Conservation (phyloP, 192 early-diverging fungal genomes). For the Anaeromyces robustus region DNA sequence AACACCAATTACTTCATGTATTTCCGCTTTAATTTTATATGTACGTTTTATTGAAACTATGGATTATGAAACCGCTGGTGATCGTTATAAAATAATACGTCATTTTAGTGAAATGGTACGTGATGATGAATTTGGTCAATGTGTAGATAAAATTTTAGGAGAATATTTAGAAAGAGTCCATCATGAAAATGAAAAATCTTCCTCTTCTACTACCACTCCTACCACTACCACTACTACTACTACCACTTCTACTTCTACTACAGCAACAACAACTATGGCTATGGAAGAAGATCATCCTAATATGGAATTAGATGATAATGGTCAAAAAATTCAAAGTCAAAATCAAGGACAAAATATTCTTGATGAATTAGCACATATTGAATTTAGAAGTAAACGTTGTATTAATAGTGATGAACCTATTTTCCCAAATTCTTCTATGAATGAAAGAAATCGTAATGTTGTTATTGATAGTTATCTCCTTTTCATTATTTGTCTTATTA, state of each 20-base stretch:
- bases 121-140: background rate
- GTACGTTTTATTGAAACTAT: background rate
- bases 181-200: background rate
- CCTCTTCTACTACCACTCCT: too few species aligned
- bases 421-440: background rate
- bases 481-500: background rate
- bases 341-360: too few species aligned
- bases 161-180: background rate
- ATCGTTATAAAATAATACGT: background rate
- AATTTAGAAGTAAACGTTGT: background rate
- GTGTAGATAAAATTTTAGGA: background rate
- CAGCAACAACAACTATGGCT: too few species aligned
- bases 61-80: background rate
- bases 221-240: too few species aligned
- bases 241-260: too few species aligned
- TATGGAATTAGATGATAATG: background rate
- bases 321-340: too few species aligned
- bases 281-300: too few species aligned
- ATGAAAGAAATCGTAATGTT: background rate
- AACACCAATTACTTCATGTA: background rate
- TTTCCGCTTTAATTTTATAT: background rate
- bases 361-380: background rate
- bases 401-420: background rate
- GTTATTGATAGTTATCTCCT: background rate
- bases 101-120: background rate